Percentiles rank a stretch among this genome's conserved stretches.
phyloP scores from a whole-genome alignment of 768 basidiomycete genomes.

The Rhodosporidiobolus sp. region DNA sequence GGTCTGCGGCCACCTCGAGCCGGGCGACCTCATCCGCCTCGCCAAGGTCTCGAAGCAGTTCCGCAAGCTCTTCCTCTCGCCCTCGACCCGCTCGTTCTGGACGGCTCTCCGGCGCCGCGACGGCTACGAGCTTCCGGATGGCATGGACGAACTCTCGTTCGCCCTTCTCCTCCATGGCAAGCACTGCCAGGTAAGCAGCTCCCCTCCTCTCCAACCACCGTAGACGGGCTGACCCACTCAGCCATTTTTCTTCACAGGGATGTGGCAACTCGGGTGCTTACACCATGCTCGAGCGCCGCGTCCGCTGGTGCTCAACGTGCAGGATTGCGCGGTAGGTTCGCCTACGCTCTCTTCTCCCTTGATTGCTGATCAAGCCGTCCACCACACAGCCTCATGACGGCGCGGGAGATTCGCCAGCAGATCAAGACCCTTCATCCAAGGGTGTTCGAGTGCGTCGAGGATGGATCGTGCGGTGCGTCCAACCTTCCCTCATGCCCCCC shows the following conservation, averaged over 20 bases:
- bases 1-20: not conserved
- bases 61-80: not conserved
- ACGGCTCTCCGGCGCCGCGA: not conserved
- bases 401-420: not conserved
- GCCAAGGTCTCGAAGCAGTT: not conserved
- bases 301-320: too few species aligned
- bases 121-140: not conserved
- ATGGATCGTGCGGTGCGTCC: not conserved
- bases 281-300: too few species aligned
- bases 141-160: not conserved
- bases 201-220: too few species aligned
- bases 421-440: not conserved
- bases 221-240: too few species aligned
- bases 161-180: not conserved
- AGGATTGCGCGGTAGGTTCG: too few species aligned
- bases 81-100: not conserved
- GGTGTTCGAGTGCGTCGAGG: constrained; percentile 2
- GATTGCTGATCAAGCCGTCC: too few species aligned
- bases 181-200: not conserved
- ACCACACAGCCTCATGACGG: too few species aligned
- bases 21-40: not conserved
- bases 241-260: too few species aligned
- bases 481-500: not conserved
- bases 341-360: too few species aligned
- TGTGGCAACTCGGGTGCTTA: too few species aligned